Evolutionary conservation across 192 early-diverging fungal species (phyloP).

Genomic region (Coemansia sp.): DNA sequence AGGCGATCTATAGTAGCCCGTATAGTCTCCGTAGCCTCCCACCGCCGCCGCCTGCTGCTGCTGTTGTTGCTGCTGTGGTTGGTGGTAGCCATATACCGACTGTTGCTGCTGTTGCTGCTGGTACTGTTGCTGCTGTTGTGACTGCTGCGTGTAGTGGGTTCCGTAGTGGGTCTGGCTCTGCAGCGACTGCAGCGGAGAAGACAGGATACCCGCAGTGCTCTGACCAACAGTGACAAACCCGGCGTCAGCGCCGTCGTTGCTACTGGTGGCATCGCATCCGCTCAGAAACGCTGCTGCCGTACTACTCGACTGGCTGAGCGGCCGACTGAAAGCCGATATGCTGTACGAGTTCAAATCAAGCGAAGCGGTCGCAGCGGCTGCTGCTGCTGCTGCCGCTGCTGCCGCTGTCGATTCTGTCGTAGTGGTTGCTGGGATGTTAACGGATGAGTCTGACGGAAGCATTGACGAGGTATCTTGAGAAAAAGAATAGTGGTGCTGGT

Average conservation of each 20-base stretch:
- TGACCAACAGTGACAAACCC: conserved; percentile 5
- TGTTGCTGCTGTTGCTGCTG: conserved; percentile 11
- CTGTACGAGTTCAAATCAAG: conserved; percentile 46
- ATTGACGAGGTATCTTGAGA: conserved; percentile 7
- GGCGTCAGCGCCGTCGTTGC: conserved; percentile 4
- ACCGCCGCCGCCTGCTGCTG: conserved; percentile 7
- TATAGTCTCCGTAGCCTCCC: conserved; percentile 47
- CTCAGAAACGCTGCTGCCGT: conserved; percentile 34
- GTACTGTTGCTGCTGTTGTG: conserved; percentile 10
- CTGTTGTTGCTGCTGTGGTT: conserved; percentile 20
- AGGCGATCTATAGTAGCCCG: conserved; percentile 49
- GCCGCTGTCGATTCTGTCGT: conserved; percentile 12
- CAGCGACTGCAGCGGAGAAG: conserved; percentile 19
- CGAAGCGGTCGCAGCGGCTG: conserved; percentile 4
- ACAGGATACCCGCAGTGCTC: conserved; percentile 13
- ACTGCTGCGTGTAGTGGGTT: conserved; percentile 9
- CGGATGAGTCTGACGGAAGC: not conserved
- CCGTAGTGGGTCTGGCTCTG: conserved; percentile 17
- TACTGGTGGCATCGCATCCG: conserved; percentile 9
- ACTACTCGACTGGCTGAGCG: conserved; percentile 30
- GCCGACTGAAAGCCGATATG: conserved; percentile 51
- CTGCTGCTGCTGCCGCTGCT: conserved; percentile 4
- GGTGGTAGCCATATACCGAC: not conserved
- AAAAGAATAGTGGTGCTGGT: conserved; percentile 9
- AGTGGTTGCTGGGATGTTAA: conserved; percentile 4